Evolutionary conservation across 1,139 yeast genomes (phyloP).

Genomic region (Yamadazyma atlantica): DNA sequence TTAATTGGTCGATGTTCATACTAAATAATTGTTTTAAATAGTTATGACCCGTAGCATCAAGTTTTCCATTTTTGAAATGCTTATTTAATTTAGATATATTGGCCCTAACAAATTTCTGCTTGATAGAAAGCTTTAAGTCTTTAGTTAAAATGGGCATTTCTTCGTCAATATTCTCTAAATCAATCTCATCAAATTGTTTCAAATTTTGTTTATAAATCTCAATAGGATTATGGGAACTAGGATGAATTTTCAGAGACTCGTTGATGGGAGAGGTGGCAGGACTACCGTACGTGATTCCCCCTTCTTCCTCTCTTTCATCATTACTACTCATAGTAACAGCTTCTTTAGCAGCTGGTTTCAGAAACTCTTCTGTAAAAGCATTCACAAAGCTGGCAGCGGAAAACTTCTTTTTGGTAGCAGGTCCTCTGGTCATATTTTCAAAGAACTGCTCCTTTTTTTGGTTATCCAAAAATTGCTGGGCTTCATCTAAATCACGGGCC

Average conservation of each 20-base stretch:
- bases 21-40: conserved; percentile 26
- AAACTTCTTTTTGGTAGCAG: conserved; percentile 17
- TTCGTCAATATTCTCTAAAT: conserved; percentile 24
- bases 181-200: conserved; percentile 26
- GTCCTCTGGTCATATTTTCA: conserved; percentile 16
- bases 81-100: not conserved
- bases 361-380: conserved; percentile 25
- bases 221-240: conserved; percentile 26
- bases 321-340: not conserved
- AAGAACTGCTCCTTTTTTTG: conserved; percentile 38
- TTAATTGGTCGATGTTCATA: conserved; percentile 39
- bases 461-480: conserved; percentile 35
- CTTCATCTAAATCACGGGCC: conserved; percentile 29
- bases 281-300: conserved; percentile 18
- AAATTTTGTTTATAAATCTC: conserved; percentile 37
- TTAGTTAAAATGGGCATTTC: conserved; percentile 37
- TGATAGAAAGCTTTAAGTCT: conserved; percentile 34
- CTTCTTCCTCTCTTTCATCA: conserved; percentile 3
- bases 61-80: not conserved
- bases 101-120: conserved; percentile 31
- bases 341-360: conserved; percentile 6
- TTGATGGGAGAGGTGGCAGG: conserved; percentile 40
- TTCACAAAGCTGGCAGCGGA: conserved; percentile 35
- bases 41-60: not conserved
- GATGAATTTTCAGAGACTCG: conserved; percentile 9